Evolutionary conservation across 768 basidiomycete genomes (phyloP).

Genomic region (Suillus placidus): DNA sequence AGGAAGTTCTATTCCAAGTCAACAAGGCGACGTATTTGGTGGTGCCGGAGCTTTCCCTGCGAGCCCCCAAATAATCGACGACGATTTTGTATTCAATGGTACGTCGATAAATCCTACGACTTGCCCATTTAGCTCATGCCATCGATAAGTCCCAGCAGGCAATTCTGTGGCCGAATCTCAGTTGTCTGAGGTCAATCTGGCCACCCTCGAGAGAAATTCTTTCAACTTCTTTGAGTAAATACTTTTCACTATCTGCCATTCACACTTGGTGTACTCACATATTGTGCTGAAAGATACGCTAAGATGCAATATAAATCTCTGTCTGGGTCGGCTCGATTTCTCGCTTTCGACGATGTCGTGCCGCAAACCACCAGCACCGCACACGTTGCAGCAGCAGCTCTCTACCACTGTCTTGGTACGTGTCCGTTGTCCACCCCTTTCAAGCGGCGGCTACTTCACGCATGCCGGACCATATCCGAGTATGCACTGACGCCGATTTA

Average conservation of each 20-base stretch:
- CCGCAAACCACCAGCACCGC: constrained; percentile 67
- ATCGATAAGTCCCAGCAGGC: constrained; percentile 31
- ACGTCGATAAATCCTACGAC: constrained; percentile 17
- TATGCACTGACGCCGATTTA: constrained; percentile 2
- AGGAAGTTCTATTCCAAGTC: constrained; percentile 61
- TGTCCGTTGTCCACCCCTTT: constrained; percentile 2
- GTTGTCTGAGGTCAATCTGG: constrained; percentile 54
- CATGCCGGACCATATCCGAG: neutral
- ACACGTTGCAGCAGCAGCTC: constrained; percentile 78
- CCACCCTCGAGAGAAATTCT: constrained; percentile 74
- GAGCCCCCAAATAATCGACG: constrained; percentile 49
- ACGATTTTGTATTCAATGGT: constrained; percentile 74
- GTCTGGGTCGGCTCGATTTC: constrained; percentile 44
- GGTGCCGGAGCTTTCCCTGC: constrained; percentile 55
- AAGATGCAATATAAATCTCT: constrained; percentile 74
- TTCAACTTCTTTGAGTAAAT: constrained; percentile 77
- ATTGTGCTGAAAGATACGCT: constrained; percentile 55
- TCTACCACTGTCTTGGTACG: constrained; percentile 85
- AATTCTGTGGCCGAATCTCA: constrained; percentile 47
- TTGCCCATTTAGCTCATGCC: constrained; percentile 17
- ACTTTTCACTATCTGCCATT: neutral
- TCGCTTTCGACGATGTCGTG: constrained; percentile 68
- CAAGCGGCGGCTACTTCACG: constrained; percentile 3
- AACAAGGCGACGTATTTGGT: constrained; percentile 44
- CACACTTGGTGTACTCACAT: constrained; percentile 16